These are phyloP conservation scores for Mrakia blollopis DNA, from an alignment of 768 basidiomycete genomes.

Conservation along the genomic window DNA sequence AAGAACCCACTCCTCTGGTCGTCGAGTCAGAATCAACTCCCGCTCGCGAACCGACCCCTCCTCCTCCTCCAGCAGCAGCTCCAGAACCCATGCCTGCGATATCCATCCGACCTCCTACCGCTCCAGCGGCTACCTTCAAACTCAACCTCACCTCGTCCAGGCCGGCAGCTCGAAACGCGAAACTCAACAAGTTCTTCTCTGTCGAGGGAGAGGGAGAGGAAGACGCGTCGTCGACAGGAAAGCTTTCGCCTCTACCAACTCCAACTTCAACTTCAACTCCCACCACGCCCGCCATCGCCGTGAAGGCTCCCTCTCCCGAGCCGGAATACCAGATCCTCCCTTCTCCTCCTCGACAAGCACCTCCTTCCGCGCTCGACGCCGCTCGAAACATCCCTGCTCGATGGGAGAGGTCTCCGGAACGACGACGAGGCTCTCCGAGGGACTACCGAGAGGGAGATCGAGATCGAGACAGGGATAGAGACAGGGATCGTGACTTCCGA, in stretches of 20 bases:
- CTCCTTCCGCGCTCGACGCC: not conserved
- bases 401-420: not conserved
- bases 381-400: not conserved
- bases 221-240: not conserved
- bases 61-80: not conserved
- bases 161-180: not conserved
- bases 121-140: constrained; percentile 1
- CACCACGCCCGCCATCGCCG: not conserved
- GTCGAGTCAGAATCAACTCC: not conserved
- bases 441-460: not conserved
- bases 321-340: not conserved
- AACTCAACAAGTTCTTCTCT: constrained; percentile 14
- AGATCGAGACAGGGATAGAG: not conserved
- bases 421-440: not conserved
- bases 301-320: not conserved
- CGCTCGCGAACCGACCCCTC: not conserved
- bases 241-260: not conserved
- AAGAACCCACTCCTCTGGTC: not conserved
- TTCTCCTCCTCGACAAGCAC: not conserved
- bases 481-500: not conserved
- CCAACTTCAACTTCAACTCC: not conserved
- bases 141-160: not conserved
- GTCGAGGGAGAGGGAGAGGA: not conserved
- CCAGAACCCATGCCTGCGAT: constrained; percentile 12
- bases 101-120: constrained; percentile 9